Evolutionary conservation across 371 early-diverging fungal species (phyloP).

Genomic region (Parasitella parasitica): DNA sequence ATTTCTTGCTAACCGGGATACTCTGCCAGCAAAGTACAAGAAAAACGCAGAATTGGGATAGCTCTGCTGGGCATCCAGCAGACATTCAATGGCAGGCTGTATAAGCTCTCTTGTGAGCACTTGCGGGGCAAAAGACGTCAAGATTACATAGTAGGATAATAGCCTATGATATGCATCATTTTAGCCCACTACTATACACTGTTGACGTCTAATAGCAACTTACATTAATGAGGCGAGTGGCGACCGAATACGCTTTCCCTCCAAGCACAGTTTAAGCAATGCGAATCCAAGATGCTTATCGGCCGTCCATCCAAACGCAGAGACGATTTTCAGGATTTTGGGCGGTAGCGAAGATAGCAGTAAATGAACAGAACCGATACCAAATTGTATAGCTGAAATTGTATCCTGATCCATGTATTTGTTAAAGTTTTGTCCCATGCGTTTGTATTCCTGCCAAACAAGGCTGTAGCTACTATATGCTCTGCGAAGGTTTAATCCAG

Average conservation of each 20-base stretch:
- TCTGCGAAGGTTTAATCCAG: constrained; percentile 59
- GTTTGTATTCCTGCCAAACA: constrained; percentile 53
- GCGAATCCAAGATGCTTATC: constrained; percentile 64
- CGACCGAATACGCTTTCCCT: constrained; percentile 56
- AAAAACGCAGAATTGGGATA: constrained; percentile 68
- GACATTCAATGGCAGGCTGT: constrained; percentile 58
- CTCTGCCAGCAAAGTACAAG: constrained; percentile 62
- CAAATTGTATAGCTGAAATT: constrained; percentile 49
- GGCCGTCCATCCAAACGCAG: constrained; percentile 59
- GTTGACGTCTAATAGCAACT: neutral
- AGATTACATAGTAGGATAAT: constrained; percentile 39
- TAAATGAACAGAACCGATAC: constrained; percentile 62
- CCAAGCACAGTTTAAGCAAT: constrained; percentile 52
- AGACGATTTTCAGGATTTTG: constrained; percentile 57
- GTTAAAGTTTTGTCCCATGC: constrained; percentile 45
- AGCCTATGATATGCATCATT: constrained; percentile 15
- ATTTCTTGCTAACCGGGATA: constrained; percentile 51
- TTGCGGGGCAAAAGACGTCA: constrained; percentile 50
- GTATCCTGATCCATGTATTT: constrained; percentile 45
- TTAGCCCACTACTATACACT: no score
- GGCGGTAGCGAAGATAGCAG: constrained; percentile 58
- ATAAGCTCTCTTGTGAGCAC: constrained; percentile 40
- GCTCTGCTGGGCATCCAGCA: constrained; percentile 54
- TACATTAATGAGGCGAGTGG: constrained; percentile 61
- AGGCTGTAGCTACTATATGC: constrained; percentile 49